These are phyloP conservation scores for Cymodocea nodosa DNA, from an alignment of 116 monocot species.

Conservation along the genomic window DNA sequence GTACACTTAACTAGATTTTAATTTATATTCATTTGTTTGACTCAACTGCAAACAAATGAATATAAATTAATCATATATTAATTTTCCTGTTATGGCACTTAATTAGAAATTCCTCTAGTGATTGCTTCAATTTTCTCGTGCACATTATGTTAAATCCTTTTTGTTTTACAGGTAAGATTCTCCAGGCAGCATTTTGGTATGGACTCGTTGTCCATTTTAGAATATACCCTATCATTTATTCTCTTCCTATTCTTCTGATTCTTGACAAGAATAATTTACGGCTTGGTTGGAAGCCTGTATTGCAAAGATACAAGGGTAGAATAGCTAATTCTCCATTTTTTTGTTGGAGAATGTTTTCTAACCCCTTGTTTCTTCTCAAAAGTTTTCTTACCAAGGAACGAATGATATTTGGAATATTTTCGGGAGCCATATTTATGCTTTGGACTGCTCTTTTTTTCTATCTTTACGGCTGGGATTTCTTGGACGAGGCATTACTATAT, in stretches of 20 bases:
- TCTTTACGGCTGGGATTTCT: conserved; percentile 87
- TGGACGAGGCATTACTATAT: conserved; percentile 84
- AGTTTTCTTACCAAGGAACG: conserved; percentile 41
- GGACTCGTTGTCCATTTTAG: conserved; percentile 92
- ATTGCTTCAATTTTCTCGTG: background rate
- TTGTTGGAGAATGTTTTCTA: conserved; percentile 3
- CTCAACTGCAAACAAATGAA: too few species aligned
- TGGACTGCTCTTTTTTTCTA: conserved; percentile 62
- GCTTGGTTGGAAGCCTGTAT: conserved; percentile 17
- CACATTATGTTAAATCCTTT: conserved; percentile 4
- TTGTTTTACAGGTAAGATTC: conserved; percentile 37
- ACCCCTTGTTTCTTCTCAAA: conserved; percentile 15
- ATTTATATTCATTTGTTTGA: too few species aligned
- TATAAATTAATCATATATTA: too few species aligned
- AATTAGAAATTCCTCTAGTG: background rate
- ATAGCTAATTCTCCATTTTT: conserved; percentile 3
- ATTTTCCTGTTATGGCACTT: too few species aligned
- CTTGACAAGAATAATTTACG: conserved; percentile 19
- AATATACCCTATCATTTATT: conserved; percentile 91
- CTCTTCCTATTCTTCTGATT: conserved; percentile 56
- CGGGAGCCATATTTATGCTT: conserved; percentile 61
- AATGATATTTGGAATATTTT: conserved; percentile 67
- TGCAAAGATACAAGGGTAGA: conserved; percentile 6
- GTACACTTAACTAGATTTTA: too few species aligned
- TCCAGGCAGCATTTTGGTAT: conserved; percentile 89